Evolutionary conservation across 208 protist species (phyloP), one percentile per base, ranked within the genome.

Genomic region (Wallacemonas rigidus): DNA sequence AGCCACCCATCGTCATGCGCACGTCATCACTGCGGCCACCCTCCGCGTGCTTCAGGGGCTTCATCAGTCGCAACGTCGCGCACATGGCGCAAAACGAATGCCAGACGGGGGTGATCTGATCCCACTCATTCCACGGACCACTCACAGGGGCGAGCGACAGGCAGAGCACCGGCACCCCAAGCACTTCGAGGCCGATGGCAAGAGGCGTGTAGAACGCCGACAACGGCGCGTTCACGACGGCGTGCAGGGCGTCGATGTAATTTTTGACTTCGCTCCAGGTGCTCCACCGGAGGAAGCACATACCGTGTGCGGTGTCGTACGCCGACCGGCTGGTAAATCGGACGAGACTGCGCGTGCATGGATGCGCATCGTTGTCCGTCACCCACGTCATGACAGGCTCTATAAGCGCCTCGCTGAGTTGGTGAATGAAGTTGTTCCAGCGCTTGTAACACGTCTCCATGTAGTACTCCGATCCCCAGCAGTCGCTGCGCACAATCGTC

Each of bases 401-500:
- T 48, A 71, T 62, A 63, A 81, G 75, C 6, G 64, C 79, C 5
- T 72, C 77, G 3, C 77, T 54, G 17, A 88, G 76, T 17, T 72
- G 63, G 43, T 77, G 38, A 45, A 82, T 57, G 36, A 80, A 79
- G 36, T 69, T 69, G 48, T 83, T 85, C 80, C 80, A 85, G 43
- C 71, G 70, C 60, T 80, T 82, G 71, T 81, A 75, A 50, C 78
- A 80, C 69, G 70, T 69, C 54, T 83, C 77, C 11, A 81, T 54
- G 72, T 85, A 83, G 71, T 80, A 78, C 69, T 88, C 83, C n/a
- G 55, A 69, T 14, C 75, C 69, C 83, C 83, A 83, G 41, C 60
- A 65, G 67, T 81, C 80, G 35, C 64, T 78, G 38, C 80, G 74
- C 14, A 85, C 17, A 51, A 88, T 83, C 8, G 73, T 63, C 44